Conservation (phyloP, 2,329 filamentous ascomycete genomes). For the Spiromastix sp. region DNA sequence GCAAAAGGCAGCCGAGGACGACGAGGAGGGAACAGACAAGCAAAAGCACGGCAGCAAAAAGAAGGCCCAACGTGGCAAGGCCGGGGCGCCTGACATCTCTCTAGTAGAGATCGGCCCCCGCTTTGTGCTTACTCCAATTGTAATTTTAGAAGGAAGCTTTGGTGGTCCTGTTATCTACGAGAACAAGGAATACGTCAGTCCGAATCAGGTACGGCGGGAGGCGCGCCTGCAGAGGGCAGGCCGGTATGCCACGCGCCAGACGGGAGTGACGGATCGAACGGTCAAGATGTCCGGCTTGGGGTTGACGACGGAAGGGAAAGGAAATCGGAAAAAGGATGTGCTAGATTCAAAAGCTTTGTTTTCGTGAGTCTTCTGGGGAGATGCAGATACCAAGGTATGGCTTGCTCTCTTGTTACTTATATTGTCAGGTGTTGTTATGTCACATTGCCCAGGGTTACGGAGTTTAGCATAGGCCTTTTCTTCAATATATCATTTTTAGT, state of each 20-base stretch:
- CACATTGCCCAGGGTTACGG: too few species aligned
- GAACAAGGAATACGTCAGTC: conserved; percentile 94
- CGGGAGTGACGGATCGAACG: conserved; percentile 61
- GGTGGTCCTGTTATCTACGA: conserved; percentile 96
- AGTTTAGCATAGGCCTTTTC: too few species aligned
- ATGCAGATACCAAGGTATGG: too few species aligned
- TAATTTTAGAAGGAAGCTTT: conserved; percentile 91
- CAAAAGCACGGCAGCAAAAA: conserved; percentile 31
- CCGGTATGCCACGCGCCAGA: conserved; percentile 65
- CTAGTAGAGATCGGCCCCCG: conserved; percentile 90
- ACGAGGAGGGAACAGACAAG: conserved; percentile 31
- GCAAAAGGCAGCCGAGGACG: conserved; percentile 28
- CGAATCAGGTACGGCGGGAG: conserved; percentile 86
- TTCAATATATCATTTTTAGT: too few species aligned
- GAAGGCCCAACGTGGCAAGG: conserved; percentile 31
- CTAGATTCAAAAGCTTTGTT: conserved; percentile 71
- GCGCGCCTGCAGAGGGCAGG: conserved; percentile 64
- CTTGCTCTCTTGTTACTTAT: too few species aligned
- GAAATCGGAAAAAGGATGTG: conserved; percentile 53
- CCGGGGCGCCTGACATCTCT: conserved; percentile 60
- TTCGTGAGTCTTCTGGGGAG: conserved; percentile 47
- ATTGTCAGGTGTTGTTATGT: too few species aligned
- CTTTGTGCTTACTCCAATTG: conserved; percentile 85
- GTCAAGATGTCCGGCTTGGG: conserved; percentile 69
- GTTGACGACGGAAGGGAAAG: conserved; percentile 57